Base-by-base conservation (phyloP, 2,329 filamentous ascomycete species). In the Arachnopeziza araneosa region DNA sequence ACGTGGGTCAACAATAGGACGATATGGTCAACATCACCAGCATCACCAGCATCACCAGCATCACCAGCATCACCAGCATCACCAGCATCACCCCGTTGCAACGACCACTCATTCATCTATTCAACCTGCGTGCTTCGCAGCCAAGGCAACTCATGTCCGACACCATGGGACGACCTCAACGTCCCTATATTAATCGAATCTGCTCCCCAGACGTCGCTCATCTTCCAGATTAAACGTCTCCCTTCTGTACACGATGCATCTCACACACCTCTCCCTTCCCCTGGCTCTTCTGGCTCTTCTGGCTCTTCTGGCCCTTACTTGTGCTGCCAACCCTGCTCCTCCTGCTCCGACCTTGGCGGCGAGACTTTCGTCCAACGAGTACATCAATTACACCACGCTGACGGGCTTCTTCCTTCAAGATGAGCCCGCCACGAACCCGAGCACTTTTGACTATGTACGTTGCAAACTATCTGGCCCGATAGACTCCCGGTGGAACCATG, bases 391-490 rank as follows among this genome's bases (percentile, higher is more conserved):
- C 69, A 82, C 80, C 0, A 81, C 85, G 0, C 77, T 89, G 0
- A 75, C 77, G 0, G 86, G 84, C 0, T 83, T 85, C 71, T 89
- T 89, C 67, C 74, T 84, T 23, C 86, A 89, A 67, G 86, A 89
- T 68, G 79, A 87, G 23, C 68, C 76, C 0, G 68, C 75, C 3
- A 89, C 86, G 0, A 74, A 83, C 59, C 73, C 84, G 1, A 75
- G 70, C 1, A 79, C 73, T 1, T 89, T 89, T 71, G 84, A 88
- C 72, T 89, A 88, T 68, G 86, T 89, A 71, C 68, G 79, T 59
- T 51, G 8, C n/a, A 6, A 10, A 24, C 6, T 14, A 2, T 24
- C 22, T 57, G 67, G 50, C 30, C 23, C 12, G 52, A 14, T 26
- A 19, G 24, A 54, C 4, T 30, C 17, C 17, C 17, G 12, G 12